A percentile compares a stretch with the other conserved stretches of the same genome.
phyloP scores from a whole-genome alignment of 164 flowering plant species.

The Sedum album region DNA sequence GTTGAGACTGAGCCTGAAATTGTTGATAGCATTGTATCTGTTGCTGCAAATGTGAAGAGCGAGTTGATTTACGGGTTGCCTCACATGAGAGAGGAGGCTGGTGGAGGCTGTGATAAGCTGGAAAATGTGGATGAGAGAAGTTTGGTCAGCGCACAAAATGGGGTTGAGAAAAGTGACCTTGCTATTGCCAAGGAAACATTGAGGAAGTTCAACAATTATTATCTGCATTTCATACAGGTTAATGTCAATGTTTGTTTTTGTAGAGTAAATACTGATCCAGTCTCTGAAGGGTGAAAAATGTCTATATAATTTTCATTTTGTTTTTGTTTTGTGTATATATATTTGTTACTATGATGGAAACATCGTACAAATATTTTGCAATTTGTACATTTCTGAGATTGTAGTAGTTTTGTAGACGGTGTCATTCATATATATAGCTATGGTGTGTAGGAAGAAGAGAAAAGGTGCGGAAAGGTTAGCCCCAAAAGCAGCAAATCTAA shows the following conservation, averaged over 20 bases:
- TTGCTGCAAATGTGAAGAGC: neutral
- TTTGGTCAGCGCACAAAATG: neutral
- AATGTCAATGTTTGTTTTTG: neutral
- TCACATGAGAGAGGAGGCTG: neutral
- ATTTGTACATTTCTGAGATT: neutral
- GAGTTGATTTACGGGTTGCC: neutral
- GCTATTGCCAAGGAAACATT: conserved; percentile 44
- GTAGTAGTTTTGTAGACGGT: neutral
- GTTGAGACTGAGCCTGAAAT: neutral
- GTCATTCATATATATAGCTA: neutral
- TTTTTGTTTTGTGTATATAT: neutral
- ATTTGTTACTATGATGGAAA: neutral
- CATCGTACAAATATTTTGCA: neutral
- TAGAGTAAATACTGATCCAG: neutral
- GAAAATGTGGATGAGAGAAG: conserved; percentile 1
- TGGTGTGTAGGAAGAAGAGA: conserved; percentile 40
- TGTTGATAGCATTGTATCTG: neutral
- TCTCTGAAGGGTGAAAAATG: neutral
- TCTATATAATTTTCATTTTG: neutral
- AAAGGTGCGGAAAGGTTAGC: conserved; percentile 24
- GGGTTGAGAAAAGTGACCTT: conserved; percentile 24
- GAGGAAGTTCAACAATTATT: conserved; percentile 41
- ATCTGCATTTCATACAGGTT: conserved; percentile 56
- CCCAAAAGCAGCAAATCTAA: conserved; percentile 13
- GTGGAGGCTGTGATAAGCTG: neutral